Evolutionary conservation across 805 yeast genomes (phyloP).

Genomic region (Priceomyces fermenticarens): DNA sequence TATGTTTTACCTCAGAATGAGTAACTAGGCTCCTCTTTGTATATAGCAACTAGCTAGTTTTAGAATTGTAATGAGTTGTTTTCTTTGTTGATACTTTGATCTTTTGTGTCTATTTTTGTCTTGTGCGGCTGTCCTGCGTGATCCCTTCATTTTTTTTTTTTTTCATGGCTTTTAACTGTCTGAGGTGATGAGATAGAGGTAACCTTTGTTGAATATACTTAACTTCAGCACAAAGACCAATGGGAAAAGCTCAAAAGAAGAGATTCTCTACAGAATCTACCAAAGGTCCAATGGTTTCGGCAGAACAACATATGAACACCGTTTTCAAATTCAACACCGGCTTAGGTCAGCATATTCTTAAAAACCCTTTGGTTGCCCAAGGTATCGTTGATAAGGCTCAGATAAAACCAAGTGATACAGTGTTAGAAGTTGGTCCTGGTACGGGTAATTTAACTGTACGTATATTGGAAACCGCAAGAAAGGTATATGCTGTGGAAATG

Average conservation of each 20-base stretch:
- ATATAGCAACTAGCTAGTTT: neutral
- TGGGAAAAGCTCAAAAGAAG: conserved; percentile 67
- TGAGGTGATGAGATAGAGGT: neutral
- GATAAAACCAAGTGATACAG: conserved; percentile 87
- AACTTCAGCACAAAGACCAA: conserved; percentile 13
- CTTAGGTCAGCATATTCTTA: conserved; percentile 93
- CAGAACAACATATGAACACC: conserved; percentile 67
- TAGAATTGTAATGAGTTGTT: neutral
- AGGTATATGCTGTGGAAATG: conserved; percentile 96
- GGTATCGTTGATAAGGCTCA: conserved; percentile 97
- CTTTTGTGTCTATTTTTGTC: conserved; percentile 1
- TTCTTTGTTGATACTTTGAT: conserved; percentile 1
- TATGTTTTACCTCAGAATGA: too few relatives aligned
- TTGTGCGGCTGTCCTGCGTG: conserved; percentile 1
- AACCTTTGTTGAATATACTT: too few relatives aligned
- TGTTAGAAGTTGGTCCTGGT: conserved; percentile 98
- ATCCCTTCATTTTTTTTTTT: neutral
- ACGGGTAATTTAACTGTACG: conserved; percentile 96
- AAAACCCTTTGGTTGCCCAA: conserved; percentile 95
- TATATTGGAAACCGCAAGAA: conserved; percentile 86
- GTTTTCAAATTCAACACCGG: conserved; percentile 97
- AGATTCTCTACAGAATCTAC: conserved; percentile 51
- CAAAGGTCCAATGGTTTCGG: conserved; percentile 58
- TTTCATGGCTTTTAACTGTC: neutral
- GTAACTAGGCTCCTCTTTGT: neutral